Base-by-base conservation (phyloP, 495 filamentous ascomycete genomes). In the Xylaria flabelliformis region DNA sequence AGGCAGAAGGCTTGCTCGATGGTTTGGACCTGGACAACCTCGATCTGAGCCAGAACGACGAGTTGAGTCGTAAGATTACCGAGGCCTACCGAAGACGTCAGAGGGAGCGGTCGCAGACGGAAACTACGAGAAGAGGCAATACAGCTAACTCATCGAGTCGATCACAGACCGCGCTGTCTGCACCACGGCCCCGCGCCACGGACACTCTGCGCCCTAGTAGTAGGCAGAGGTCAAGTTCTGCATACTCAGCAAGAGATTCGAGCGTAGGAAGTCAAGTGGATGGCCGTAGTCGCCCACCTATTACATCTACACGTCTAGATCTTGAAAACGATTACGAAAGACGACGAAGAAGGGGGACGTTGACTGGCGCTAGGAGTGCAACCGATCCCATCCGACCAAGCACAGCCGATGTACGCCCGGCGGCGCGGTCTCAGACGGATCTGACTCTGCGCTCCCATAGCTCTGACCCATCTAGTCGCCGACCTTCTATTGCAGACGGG, bases 41-140 rank as follows among this genome's bases (percentile, higher is more conserved):
- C 34, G 92, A 92, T 73, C 84, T 91, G 4, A 82, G 82, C 59
- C 91, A 90, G 71, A 94, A 97, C 75, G 93, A 97, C 73, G 92
- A 96, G 79, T 87, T 97, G 8, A 97, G 91, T 77, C 91, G 94
- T 77, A 89, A 91, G 72, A 97, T 97, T 75, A 94, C 94, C 17
- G 92, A 95, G 74, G 94, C 93, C 17, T 97, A 95, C 77, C 84
- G 92, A 64, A 85, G 91, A 66, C 85, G 93, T 42, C 93, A 93
- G 75, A 85, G 85, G 62, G 87, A 89, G 73, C 78, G 85, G 68
- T 70, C 77, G 39, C 79, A 81, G 70, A 72, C 59, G 3, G 51
- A 68, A 50, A 29, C 65, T 46, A 77, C 79, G 61, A 79, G 85
- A 73, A 80, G 85, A 71, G 85, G 83, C 69, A 81, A 83, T 58